Evolutionary conservation across 148 eudicot genomes (phyloP), one percentile per base, ranked within the genome.

Genomic region (Fagopyrum homotropicum): DNA sequence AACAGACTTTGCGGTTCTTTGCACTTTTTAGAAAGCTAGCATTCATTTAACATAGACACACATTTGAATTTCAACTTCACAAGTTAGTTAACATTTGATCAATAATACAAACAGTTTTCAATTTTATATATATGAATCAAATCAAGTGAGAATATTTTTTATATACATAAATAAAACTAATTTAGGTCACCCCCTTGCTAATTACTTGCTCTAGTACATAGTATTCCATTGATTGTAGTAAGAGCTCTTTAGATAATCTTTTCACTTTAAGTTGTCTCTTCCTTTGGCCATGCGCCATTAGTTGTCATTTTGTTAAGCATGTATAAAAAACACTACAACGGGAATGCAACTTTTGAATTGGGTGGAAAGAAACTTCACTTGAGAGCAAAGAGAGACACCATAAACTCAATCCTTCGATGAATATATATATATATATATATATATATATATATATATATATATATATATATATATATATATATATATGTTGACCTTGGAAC

Each of bases 341-440:
- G 15, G 69, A 29, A 63, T 63, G 44, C 16, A 63, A 63, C 44
- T 15, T 63, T 63, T 63, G 44, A 63, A 63, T 29, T 63, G 69
- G 69, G 35, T 9, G 10, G 7, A 63, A 43, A 63, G 44, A 63
- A 63, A 63, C 69, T 63, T 63, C 69, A 63, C 69, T 63, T 63
- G 69, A 63, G 69, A 63, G 69, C 69, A 63, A 63, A 63, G 69
- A 63, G 69, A 29, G 30, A 44, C 69, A 30, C 30, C 16, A 30
- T 5, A 29, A 26, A 15, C 30, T 63, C 29, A 30, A 63, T 57
- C 45, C 44, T 63, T 63, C 16, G 26, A 63, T 10, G 16, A 29
- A 50, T 50, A 6, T 50, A 50, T 49, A 7, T 49, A 12, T 49
- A 7, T 9, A 9, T 7, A 49, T 49, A 5, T 49, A 49, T 49